A percentile compares a stretch with the other conserved stretches of the same genome.
These are phyloP conservation scores for Globisporangium splendens DNA, from an alignment of 352 stramenopile species.

Conservation along the genomic window DNA sequence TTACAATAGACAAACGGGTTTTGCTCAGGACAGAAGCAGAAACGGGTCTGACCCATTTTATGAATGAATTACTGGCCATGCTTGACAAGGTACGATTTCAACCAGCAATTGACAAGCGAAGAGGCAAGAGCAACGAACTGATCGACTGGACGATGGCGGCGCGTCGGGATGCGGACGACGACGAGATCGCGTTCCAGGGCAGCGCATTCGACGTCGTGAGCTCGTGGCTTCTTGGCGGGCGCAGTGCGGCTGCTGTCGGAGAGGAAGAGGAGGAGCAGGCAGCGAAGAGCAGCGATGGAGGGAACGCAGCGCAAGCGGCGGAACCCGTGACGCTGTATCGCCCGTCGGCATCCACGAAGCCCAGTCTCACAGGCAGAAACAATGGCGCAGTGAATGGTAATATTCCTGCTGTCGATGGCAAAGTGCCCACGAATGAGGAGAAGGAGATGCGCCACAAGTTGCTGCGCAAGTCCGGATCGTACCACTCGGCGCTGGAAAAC, in stretches of 20 bases:
- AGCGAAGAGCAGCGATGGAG: background rate
- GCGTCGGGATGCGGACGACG: constrained; percentile 30
- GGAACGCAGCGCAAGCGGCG: constrained; percentile 9
- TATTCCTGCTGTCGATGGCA: constrained; percentile 2
- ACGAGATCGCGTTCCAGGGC: constrained; percentile 47
- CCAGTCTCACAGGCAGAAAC: constrained; percentile 30
- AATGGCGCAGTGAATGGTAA: constrained; percentile 1
- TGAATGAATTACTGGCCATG: too few relatives aligned
- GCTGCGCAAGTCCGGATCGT: constrained; percentile 46
- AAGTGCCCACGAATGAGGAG: constrained; percentile 51
- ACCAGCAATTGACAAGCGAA: background rate
- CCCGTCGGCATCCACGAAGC: constrained; percentile 24
- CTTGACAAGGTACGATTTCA: background rate
- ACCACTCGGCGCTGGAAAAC: constrained; percentile 22
- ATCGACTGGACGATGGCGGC: background rate
- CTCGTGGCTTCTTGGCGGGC: constrained; percentile 50
- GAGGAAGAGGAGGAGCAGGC: constrained; percentile 12
- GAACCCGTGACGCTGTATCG: constrained; percentile 54
- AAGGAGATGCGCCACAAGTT: constrained; percentile 73
- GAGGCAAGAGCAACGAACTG: background rate
- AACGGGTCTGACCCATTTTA: too few relatives aligned
- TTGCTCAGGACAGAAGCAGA: too few relatives aligned
- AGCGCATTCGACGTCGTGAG: constrained; percentile 61
- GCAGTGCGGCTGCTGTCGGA: constrained; percentile 6
- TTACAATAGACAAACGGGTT: too few relatives aligned